phyloP scores from a whole-genome alignment of 495 filamentous ascomycete species.

The Antarctomyces pellizariae region DNA sequence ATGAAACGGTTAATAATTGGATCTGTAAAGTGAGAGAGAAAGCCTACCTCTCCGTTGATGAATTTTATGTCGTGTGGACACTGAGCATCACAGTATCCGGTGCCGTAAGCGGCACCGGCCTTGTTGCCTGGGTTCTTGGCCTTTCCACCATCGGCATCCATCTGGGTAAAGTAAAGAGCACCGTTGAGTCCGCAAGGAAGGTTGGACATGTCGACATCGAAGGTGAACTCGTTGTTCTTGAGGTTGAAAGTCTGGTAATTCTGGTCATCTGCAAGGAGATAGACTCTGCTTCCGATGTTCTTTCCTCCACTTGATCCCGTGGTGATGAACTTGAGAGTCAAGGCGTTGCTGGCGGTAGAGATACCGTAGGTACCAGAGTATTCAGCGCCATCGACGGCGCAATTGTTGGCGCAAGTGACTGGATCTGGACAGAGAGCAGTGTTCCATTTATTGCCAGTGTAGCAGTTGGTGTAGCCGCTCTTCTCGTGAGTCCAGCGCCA shows the following conservation, averaged over 20 bases:
- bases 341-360: slow-evolving; percentile 23
- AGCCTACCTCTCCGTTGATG: slow-evolving; percentile 33
- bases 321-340: slow-evolving; percentile 33
- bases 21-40: slow-evolving; percentile 1
- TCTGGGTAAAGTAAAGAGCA: slow-evolving; percentile 42
- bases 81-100: slow-evolving; percentile 56
- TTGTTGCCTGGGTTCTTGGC: slow-evolving; percentile 28
- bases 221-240: slow-evolving; percentile 38
- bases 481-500: slow-evolving; percentile 36
- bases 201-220: slow-evolving; percentile 40
- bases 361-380: slow-evolving; percentile 33
- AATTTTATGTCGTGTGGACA: slow-evolving; percentile 42
- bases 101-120: slow-evolving; percentile 48
- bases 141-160: slow-evolving; percentile 38
- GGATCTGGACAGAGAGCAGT: slow-evolving; percentile 27
- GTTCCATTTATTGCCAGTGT: slow-evolving; percentile 35
- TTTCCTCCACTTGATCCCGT: slow-evolving; percentile 12
- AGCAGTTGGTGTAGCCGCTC: slow-evolving; percentile 35
- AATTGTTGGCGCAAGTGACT: slow-evolving; percentile 29
- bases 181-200: slow-evolving; percentile 51
- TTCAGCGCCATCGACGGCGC: slow-evolving; percentile 35
- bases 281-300: slow-evolving; percentile 36
- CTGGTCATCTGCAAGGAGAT: slow-evolving; percentile 26
- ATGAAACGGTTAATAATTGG: slow-evolving; percentile 6
- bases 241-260: slow-evolving; percentile 38